Evolutionary conservation across 768 basidiomycete genomes (phyloP).

Genomic region (Podaxis sp.): DNA sequence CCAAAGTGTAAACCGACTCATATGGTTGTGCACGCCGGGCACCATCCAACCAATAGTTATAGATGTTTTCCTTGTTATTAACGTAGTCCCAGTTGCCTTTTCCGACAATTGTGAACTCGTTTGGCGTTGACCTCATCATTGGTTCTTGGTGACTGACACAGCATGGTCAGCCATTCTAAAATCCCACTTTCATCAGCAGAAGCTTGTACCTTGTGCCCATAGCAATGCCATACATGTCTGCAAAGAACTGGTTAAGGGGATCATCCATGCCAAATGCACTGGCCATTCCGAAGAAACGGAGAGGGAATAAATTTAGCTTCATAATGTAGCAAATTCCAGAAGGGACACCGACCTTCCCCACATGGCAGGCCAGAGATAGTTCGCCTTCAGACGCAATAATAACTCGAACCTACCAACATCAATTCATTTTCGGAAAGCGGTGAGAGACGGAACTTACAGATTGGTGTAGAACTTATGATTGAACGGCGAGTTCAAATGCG

Average conservation of each 20-base stretch:
- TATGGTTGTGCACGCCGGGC: constrained; percentile 54
- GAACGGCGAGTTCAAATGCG: constrained; percentile 55
- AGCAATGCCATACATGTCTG: constrained; percentile 63
- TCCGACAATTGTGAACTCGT: constrained; percentile 60
- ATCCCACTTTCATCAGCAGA: neutral
- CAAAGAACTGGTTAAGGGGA: constrained; percentile 56
- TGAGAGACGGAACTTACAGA: constrained; percentile 32
- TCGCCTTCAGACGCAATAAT: constrained; percentile 62
- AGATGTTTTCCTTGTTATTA: constrained; percentile 51
- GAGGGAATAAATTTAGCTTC: neutral
- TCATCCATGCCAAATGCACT: constrained; percentile 60
- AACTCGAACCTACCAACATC: constrained; percentile 53
- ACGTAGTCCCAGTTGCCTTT: constrained; percentile 63
- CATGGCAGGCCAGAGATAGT: constrained; percentile 67
- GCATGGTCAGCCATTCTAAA: neutral
- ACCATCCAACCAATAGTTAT: constrained; percentile 61
- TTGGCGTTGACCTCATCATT: constrained; percentile 68
- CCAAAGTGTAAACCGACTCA: constrained; percentile 64
- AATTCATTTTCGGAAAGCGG: neutral
- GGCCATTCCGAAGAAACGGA: constrained; percentile 12
- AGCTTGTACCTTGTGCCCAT: constrained; percentile 59
- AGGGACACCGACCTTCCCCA: constrained; percentile 38
- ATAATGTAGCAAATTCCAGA: neutral
- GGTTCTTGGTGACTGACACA: constrained; percentile 62
- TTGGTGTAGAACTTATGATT: constrained; percentile 59